Conservation (phyloP, 2,329 filamentous ascomycete species). For the Aspergillus neoniger region DNA sequence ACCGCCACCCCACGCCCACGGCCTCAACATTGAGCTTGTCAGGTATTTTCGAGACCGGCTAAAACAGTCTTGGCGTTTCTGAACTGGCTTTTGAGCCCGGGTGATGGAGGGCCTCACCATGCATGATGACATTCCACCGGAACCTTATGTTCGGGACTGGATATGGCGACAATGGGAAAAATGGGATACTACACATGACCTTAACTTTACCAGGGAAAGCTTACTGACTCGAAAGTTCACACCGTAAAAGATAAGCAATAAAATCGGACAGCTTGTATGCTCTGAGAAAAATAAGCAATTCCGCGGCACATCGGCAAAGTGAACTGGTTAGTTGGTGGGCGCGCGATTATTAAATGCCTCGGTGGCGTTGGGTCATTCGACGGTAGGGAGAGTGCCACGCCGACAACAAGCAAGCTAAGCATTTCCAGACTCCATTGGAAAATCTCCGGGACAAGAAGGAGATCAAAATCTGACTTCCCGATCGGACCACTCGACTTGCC, state of each 20-base stretch:
- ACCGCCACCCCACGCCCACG: not conserved
- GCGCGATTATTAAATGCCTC: not conserved
- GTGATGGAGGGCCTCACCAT: not conserved
- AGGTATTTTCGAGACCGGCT: not conserved
- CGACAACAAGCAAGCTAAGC: constrained; percentile 3
- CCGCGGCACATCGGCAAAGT: too few species aligned
- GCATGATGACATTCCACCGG: too few species aligned
- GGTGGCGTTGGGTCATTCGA: not conserved
- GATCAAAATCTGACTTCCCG: not conserved
- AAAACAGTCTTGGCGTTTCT: not conserved
- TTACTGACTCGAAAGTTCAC: not conserved
- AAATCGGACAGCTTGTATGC: not conserved
- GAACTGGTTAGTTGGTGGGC: not conserved
- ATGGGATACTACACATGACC: not conserved
- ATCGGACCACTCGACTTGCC: not conserved
- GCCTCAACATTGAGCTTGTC: not conserved
- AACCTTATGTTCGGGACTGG: too few species aligned
- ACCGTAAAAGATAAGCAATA: not conserved
- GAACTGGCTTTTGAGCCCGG: not conserved
- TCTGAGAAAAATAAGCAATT: not conserved
- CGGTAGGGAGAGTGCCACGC: not conserved
- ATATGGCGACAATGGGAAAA: not conserved
- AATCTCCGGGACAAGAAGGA: not conserved
- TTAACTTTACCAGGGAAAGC: not conserved
- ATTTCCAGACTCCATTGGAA: not conserved